phyloP scores from a whole-genome alignment of 1,139 yeast genomes.

The Geotrichum macrosporum region DNA sequence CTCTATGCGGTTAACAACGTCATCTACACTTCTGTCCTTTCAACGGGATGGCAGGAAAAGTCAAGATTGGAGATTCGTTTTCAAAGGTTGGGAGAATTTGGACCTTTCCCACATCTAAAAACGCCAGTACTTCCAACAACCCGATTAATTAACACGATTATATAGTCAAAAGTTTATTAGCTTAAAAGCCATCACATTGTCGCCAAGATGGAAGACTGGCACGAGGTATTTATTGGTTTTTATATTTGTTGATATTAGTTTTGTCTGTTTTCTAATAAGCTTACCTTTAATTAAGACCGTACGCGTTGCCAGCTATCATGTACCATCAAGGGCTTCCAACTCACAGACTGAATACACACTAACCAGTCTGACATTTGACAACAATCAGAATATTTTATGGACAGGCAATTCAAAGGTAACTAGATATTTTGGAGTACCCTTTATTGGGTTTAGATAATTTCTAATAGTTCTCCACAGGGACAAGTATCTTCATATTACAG shows the following conservation, averaged over 20 bases:
- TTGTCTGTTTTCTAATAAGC: conserved; percentile 24
- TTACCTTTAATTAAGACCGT: conserved; percentile 30
- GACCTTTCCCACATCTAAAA: background rate
- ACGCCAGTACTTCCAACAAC: conserved; percentile 7
- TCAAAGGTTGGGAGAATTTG: background rate
- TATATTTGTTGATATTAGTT: background rate
- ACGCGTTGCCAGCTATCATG: conserved; percentile 29
- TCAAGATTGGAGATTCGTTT: too few species aligned
- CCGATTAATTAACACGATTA: background rate
- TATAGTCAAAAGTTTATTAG: too few species aligned
- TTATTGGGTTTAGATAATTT: conserved; percentile 31
- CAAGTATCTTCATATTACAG: conserved; percentile 47
- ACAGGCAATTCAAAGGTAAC: conserved; percentile 60
- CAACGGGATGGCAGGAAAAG: too few species aligned
- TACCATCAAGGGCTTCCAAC: conserved; percentile 25
- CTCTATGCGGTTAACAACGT: background rate
- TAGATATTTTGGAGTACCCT: conserved; percentile 27
- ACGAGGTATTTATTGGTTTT: conserved; percentile 38
- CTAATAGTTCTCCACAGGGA: conserved; percentile 37
- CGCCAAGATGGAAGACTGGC: conserved; percentile 45
- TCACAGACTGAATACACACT: conserved; percentile 30
- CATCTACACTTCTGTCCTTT: background rate
- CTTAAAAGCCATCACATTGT: background rate
- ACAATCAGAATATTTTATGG: conserved; percentile 73
- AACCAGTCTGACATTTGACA: conserved; percentile 54